Conservation (phyloP, 2,329 filamentous ascomycete species). For the Fusarium proliferatum region DNA sequence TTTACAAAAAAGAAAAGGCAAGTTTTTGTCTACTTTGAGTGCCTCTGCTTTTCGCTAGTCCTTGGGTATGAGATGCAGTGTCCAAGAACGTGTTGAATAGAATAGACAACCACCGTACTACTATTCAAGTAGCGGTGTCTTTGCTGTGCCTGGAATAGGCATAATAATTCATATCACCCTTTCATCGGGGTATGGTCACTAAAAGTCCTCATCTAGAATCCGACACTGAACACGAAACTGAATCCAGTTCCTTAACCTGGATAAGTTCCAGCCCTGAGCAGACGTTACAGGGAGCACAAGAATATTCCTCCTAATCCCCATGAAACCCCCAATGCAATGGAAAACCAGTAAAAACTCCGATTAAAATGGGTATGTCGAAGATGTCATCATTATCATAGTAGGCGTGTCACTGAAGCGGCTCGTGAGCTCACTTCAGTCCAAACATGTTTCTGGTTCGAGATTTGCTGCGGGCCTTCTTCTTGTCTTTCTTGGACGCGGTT, state of each 20-base stretch:
- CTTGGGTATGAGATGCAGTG: conserved; percentile 19
- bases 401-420: conserved; percentile 26
- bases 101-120: conserved; percentile 3
- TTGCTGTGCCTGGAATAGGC: conserved; percentile 12
- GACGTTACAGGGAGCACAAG: conserved; percentile 25
- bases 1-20: not conserved
- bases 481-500: conserved; percentile 57
- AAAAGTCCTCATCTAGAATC: conserved; percentile 30
- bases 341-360: conserved; percentile 49
- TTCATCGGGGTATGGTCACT: conserved; percentile 22
- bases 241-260: conserved; percentile 10
- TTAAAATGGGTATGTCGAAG: conserved; percentile 48
- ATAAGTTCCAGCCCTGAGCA: conserved; percentile 9
- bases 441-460: conserved; percentile 81
- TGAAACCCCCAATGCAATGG: conserved; percentile 36
- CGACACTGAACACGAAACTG: conserved; percentile 14
- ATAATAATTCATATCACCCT: conserved; percentile 15
- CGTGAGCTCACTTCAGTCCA: conserved; percentile 54
- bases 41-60: conserved; percentile 1
- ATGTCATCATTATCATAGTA: conserved; percentile 48
- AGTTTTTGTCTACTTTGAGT: not conserved
- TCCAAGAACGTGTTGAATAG: conserved; percentile 34
- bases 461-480: conserved; percentile 79
- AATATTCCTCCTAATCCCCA: conserved; percentile 28
- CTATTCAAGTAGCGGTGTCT: conserved; percentile 7